These are phyloP conservation scores for Podaxis sp. DNA, from an alignment of 768 basidiomycete genomes.

Conservation along the genomic window DNA sequence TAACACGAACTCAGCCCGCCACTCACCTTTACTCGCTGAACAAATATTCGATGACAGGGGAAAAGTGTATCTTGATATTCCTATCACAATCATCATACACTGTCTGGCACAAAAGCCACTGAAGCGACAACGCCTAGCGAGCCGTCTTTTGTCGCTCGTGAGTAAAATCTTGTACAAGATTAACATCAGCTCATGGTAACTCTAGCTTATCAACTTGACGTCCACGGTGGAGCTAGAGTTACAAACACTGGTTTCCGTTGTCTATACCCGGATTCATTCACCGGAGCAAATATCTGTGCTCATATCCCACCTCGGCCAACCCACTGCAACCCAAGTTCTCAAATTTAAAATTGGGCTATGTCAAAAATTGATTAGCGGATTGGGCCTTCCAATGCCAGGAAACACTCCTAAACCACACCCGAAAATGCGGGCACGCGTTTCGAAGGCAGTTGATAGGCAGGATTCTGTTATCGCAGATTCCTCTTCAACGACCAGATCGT, in stretches of 20 bases:
- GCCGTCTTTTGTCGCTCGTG: constrained; percentile 22
- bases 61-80: constrained; percentile 13
- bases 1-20: constrained; percentile 19
- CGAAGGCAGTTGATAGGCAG: not conserved
- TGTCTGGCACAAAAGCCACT: constrained; percentile 25
- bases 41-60: constrained; percentile 14
- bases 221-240: constrained; percentile 27
- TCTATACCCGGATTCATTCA: constrained; percentile 27
- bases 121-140: constrained; percentile 24
- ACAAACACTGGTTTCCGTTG: constrained; percentile 27
- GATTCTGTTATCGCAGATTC: not conserved
- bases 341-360: constrained; percentile 38
- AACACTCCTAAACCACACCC: constrained; percentile 5
- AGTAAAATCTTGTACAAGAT: not conserved
- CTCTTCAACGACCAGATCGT: not conserved
- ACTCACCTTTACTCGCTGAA: constrained; percentile 31
- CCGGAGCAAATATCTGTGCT: not conserved
- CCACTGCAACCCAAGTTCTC: constrained; percentile 19
- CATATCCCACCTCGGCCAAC: constrained; percentile 4
- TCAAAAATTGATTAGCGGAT: constrained; percentile 28
- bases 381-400: not conserved
- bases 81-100: constrained; percentile 22
- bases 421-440: constrained; percentile 1
- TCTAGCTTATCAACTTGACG: constrained; percentile 38
- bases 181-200: not conserved